Evolutionary conservation across 768 basidiomycete genomes (phyloP).

Genomic region (Termitomyces sp.): DNA sequence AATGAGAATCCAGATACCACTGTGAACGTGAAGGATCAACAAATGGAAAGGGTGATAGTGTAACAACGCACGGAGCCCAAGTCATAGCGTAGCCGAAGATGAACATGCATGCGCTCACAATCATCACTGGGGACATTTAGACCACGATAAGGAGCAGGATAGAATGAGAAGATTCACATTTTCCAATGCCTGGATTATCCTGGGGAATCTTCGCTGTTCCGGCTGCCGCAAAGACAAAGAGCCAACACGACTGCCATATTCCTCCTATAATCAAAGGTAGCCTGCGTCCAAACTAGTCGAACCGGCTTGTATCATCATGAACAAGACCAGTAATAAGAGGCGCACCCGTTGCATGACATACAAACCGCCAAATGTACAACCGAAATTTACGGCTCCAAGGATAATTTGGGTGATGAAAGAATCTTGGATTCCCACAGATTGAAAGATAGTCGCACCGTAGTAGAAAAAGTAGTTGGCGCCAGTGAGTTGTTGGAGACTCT

Average conservation of each 20-base stretch:
- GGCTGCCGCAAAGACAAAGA: conserved; percentile 69
- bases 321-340: conserved; percentile 4
- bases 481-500: conserved; percentile 69
- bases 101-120: conserved; percentile 64
- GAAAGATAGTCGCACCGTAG: conserved; percentile 60
- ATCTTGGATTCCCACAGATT: conserved; percentile 60
- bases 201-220: conserved; percentile 58
- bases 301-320: not conserved
- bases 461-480: conserved; percentile 71
- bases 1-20: conserved; percentile 73
- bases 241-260: conserved; percentile 64
- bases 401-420: conserved; percentile 72
- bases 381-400: conserved; percentile 67
- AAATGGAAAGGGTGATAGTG: not conserved
- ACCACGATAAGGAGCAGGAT: not conserved
- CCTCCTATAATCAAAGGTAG: conserved; percentile 62
- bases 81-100: conserved; percentile 69
- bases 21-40: not conserved
- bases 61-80: conserved; percentile 47
- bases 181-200: conserved; percentile 43
- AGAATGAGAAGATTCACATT: conserved; percentile 28
- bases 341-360: conserved; percentile 64
- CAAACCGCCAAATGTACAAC: conserved; percentile 66
- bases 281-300: conserved; percentile 53
- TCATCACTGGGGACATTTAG: conserved; percentile 39